phyloP scores from a whole-genome alignment of 441 rosid genomes.

The California macrophylla region DNA sequence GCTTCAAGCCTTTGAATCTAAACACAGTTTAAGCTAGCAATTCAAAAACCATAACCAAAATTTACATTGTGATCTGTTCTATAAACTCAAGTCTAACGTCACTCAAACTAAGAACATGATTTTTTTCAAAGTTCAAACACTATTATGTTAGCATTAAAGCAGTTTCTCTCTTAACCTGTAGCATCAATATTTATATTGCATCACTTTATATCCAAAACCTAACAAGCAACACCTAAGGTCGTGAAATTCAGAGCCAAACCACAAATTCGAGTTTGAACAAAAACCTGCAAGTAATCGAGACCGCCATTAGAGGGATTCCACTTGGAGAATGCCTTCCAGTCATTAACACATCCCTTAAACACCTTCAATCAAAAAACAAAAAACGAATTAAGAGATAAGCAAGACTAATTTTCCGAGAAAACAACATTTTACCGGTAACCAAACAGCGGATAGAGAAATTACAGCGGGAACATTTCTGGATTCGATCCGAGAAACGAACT shows the following conservation, averaged over 20 bases:
- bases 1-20: not conserved
- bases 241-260: not conserved
- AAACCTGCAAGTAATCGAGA: constrained; percentile 71
- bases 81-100: not conserved
- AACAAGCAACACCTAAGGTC: not conserved
- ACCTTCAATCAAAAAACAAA: constrained; percentile 33
- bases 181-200: not conserved
- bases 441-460: constrained; percentile 8
- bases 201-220: not conserved
- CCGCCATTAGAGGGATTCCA: constrained; percentile 73
- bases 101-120: not conserved
- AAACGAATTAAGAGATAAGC: not conserved
- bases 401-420: constrained; percentile 2
- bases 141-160: not conserved
- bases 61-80: not conserved
- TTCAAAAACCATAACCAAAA: not conserved
- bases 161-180: not conserved
- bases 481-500: constrained; percentile 51
- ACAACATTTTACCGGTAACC: not conserved
- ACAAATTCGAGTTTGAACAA: not conserved
- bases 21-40: not conserved
- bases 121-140: not conserved
- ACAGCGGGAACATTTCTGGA: constrained; percentile 60
- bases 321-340: constrained; percentile 54
- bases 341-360: constrained; percentile 44